A percentile compares a stretch with the other conserved stretches of the same genome.
Evolutionary conservation across 768 basidiomycete genomes (phyloP).

Genomic region (Flagelloscypha sp.): DNA sequence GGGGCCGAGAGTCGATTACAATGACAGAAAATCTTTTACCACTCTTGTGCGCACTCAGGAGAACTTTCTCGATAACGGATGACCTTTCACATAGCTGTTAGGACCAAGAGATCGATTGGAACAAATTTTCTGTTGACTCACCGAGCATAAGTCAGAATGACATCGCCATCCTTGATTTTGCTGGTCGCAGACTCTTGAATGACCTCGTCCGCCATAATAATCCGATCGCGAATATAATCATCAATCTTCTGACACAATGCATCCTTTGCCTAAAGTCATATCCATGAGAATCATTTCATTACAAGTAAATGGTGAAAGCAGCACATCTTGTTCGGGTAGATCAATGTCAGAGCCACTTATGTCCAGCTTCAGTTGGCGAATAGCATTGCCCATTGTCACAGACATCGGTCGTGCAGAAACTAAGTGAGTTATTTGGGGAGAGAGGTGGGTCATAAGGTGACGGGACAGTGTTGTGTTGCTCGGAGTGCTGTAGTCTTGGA

Average conservation of each 20-base stretch:
- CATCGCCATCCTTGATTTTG: conserved; percentile 93
- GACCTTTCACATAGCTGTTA: conserved; percentile 44
- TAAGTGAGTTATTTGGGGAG: conserved; percentile 87
- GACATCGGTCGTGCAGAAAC: conserved; percentile 86
- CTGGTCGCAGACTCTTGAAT: conserved; percentile 83
- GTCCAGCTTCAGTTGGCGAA: conserved; percentile 89
- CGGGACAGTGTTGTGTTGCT: conserved; percentile 80
- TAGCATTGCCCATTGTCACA: conserved; percentile 90
- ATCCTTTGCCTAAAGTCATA: conserved; percentile 67
- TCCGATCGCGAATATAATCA: conserved; percentile 88
- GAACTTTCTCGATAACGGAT: conserved; percentile 86
- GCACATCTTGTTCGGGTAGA: conserved; percentile 88
- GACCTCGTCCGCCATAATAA: conserved; percentile 87
- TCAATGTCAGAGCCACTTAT: conserved; percentile 91
- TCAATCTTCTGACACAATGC: conserved; percentile 79
- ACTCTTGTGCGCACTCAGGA: conserved; percentile 66
- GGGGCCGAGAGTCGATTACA: conserved; percentile 89
- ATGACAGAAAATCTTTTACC: conserved; percentile 84
- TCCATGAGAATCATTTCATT: conserved; percentile 6
- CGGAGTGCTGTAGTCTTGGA: conserved; percentile 84
- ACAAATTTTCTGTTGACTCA: conserved; percentile 21
- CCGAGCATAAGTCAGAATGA: conserved; percentile 91
- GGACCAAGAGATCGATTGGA: conserved; percentile 1
- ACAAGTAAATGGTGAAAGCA: conserved; percentile 8
- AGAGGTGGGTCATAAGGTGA: conserved; percentile 86